A percentile compares a stretch with the other conserved stretches of the same genome.
Conservation (phyloP, 2,329 filamentous ascomycete species). For the Elsinoe fawcettii region DNA sequence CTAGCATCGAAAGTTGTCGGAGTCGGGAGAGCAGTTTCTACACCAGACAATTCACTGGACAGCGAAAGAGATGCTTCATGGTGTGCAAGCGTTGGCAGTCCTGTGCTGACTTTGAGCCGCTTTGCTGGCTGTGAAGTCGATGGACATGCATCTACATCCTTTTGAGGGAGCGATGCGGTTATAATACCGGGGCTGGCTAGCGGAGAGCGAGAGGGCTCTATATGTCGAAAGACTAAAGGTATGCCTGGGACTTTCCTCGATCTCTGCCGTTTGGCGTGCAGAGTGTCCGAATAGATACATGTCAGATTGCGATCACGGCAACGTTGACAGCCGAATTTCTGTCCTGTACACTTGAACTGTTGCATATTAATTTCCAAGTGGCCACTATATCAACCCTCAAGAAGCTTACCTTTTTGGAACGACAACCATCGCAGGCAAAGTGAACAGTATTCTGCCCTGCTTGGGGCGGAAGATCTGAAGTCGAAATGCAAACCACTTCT, state of each 20-base stretch:
- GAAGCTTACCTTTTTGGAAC: not conserved
- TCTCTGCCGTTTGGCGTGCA: not conserved
- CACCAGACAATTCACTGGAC: not conserved
- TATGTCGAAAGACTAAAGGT: not conserved
- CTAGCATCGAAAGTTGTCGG: not conserved
- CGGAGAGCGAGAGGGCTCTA: not conserved
- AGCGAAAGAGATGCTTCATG: not conserved
- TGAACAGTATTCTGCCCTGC: not conserved
- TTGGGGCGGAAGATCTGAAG: not conserved
- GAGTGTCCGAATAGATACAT: not conserved
- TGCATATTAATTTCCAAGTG: not conserved
- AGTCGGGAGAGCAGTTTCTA: not conserved
- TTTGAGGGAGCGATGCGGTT: not conserved
- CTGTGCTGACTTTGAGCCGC: not conserved
- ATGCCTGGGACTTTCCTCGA: not conserved
- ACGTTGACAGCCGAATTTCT: not conserved
- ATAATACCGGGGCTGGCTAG: not conserved
- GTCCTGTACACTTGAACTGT: not conserved
- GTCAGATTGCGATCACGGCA: not conserved
- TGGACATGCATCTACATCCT: not conserved
- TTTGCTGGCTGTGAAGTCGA: not conserved
- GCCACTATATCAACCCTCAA: not conserved
- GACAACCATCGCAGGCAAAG: slow-evolving; percentile 1
- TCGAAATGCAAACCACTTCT: slow-evolving; percentile 3
- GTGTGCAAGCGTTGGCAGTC: too few relatives aligned